Conservation (phyloP, 169 alveolate species). For the Plasmodium malariae region DNA sequence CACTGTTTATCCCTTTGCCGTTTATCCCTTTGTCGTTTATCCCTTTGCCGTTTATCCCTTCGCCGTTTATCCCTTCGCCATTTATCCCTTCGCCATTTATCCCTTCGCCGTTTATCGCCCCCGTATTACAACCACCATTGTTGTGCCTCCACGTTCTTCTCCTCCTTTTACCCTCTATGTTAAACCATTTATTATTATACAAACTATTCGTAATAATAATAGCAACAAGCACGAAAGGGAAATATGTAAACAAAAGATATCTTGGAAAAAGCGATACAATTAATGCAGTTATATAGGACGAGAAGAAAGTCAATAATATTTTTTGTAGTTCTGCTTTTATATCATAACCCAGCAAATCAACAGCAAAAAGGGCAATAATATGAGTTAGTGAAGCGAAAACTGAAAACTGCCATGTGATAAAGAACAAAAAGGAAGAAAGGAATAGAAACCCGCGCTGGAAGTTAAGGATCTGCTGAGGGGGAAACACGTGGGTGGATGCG, state of each 20-base stretch:
- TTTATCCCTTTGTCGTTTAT: neutral
- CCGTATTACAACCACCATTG: neutral
- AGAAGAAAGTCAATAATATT: neutral
- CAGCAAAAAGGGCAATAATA: constrained; percentile 41
- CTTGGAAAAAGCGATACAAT: constrained; percentile 43
- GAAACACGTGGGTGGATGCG: neutral
- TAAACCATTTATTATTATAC: neutral
- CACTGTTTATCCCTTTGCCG: neutral
- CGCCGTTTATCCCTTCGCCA: no score
- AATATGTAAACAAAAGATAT: constrained; percentile 43
- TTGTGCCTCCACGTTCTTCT: neutral
- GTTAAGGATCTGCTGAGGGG: no score
- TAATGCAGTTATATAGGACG: constrained; percentile 23
- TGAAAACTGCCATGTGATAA: constrained; percentile 67
- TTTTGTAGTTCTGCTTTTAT: constrained; percentile 17
- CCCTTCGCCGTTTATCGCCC: neutral
- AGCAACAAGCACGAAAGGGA: constrained; percentile 42
- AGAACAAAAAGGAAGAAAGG: constrained; percentile 25
- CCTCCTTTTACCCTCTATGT: neutral
- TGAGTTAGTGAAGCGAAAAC: constrained; percentile 38
- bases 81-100: neutral
- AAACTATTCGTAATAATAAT: constrained; percentile 5
- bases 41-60: neutral
- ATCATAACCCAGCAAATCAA: constrained; percentile 41
- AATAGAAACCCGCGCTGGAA: no score